Conservation (phyloP, 2,329 filamentous ascomycete genomes). For the Fusarium multiceps region DNA sequence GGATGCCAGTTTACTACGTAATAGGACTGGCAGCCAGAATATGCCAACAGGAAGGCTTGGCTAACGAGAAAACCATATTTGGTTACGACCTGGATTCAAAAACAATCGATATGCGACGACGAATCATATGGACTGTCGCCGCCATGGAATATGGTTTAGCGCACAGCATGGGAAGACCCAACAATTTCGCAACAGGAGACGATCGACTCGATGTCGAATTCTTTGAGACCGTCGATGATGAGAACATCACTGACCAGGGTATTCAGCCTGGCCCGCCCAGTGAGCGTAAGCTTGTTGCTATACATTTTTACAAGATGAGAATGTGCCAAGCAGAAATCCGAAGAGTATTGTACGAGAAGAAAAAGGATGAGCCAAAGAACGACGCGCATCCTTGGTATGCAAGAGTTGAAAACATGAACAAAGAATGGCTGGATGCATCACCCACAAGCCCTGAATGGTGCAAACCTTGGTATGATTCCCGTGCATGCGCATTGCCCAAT, state of each 20-base stretch:
- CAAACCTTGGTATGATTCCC: conserved; percentile 75
- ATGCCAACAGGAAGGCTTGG: conserved; percentile 87
- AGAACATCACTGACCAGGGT: conserved; percentile 81
- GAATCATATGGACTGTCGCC: conserved; percentile 87
- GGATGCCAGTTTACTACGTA: conserved; percentile 93
- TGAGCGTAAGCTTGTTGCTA: conserved; percentile 86
- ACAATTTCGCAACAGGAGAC: conserved; percentile 82
- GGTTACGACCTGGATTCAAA: conserved; percentile 74
- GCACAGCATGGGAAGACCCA: conserved; percentile 87
- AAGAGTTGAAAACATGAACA: conserved; percentile 81
- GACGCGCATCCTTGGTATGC: conserved; percentile 90
- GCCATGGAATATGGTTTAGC: conserved; percentile 91
- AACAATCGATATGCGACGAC: conserved; percentile 88
- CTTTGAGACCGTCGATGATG: conserved; percentile 84
- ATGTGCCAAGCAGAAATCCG: conserved; percentile 89
- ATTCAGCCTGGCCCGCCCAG: conserved; percentile 78
- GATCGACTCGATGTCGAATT: conserved; percentile 89
- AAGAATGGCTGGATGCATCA: conserved; percentile 80
- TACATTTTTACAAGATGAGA: conserved; percentile 95
- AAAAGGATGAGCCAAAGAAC: conserved; percentile 78
- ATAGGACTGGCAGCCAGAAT: conserved; percentile 88
- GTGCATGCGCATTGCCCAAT: background rate
- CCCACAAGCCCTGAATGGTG: conserved; percentile 79
- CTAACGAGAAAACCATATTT: conserved; percentile 88
- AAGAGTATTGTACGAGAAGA: conserved; percentile 85